Conservation (phyloP, 2,329 filamentous ascomycete genomes). For the Fulvia fulva region DNA sequence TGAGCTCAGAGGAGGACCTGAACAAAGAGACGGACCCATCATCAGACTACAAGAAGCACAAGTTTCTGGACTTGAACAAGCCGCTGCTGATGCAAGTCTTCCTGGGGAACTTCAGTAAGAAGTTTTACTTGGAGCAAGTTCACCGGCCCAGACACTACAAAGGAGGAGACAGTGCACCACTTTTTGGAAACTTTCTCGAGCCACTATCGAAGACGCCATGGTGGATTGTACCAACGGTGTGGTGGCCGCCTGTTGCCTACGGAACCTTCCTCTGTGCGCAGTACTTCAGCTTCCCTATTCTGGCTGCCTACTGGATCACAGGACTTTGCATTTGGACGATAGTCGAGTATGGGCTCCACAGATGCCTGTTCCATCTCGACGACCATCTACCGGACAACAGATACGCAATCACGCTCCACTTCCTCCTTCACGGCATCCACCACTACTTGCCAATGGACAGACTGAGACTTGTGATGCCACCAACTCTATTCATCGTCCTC, state of each 20-base stretch:
- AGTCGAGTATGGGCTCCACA: slow-evolving; percentile 82
- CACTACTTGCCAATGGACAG: slow-evolving; percentile 99
- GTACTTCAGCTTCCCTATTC: slow-evolving; percentile 51
- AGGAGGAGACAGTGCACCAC: slow-evolving; percentile 82
- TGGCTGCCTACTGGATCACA: slow-evolving; percentile 60
- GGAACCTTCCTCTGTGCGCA: slow-evolving; percentile 63
- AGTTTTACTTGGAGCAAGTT: slow-evolving; percentile 96
- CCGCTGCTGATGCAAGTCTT: slow-evolving; percentile 87
- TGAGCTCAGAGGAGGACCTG: slow-evolving; percentile 84
- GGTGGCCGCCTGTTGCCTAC: slow-evolving; percentile 77
- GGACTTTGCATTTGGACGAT: slow-evolving; percentile 83
- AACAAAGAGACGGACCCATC: slow-evolving; percentile 74
- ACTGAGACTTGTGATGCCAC: slow-evolving; percentile 95
- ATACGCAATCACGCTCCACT: slow-evolving; percentile 80
- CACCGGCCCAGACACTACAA: slow-evolving; percentile 95
- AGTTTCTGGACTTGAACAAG: slow-evolving; percentile 84
- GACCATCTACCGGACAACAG: slow-evolving; percentile 90
- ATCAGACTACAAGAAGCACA: slow-evolving; percentile 80
- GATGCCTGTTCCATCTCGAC: slow-evolving; percentile 92
- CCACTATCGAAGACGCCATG: slow-evolving; percentile 92
- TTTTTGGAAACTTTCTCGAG: slow-evolving; percentile 98
- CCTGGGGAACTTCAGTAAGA: slow-evolving; percentile 80
- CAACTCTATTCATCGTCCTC: slow-evolving; percentile 76
- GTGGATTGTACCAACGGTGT: slow-evolving; percentile 81
- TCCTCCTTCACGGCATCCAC: slow-evolving; percentile 92